phyloP scores from a whole-genome alignment of 108 stramenopile species.

The Fistulifera pelliculosa region DNA sequence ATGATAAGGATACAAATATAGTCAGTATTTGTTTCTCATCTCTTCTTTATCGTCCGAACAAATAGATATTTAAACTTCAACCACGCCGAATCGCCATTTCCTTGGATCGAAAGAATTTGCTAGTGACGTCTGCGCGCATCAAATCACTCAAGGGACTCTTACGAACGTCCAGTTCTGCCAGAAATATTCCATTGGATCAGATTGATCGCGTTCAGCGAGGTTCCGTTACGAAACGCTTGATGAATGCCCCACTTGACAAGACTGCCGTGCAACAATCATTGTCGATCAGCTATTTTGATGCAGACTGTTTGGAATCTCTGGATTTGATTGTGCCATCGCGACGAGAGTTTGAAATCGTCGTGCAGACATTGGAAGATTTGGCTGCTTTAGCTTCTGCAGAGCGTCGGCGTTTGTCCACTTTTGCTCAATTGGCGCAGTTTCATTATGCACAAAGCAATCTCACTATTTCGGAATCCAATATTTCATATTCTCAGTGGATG shows the following conservation, averaged over 20 bases:
- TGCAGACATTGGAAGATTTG: constrained; percentile 43
- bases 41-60: background rate
- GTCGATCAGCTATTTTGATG: constrained; percentile 1
- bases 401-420: background rate
- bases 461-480: constrained; percentile 21
- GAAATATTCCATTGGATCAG: constrained; percentile 2
- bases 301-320: constrained; percentile 31
- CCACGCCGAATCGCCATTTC: constrained; percentile 54
- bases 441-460: constrained; percentile 34
- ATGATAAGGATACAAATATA: no score
- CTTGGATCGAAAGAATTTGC: constrained; percentile 46
- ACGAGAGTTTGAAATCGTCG: constrained; percentile 33
- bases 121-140: constrained; percentile 49
- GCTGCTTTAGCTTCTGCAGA: constrained; percentile 31
- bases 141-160: constrained; percentile 30
- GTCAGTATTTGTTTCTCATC: constrained; percentile 7
- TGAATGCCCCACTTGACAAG: constrained; percentile 8
- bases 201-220: constrained; percentile 62
- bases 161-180: background rate
- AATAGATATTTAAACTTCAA: constrained; percentile 62
- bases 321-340: constrained; percentile 55
- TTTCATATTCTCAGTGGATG: constrained; percentile 37
- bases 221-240: constrained; percentile 55
- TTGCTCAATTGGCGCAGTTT: constrained; percentile 33
- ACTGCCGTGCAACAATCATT: constrained; percentile 6